phyloP scores from a whole-genome alignment of 192 early-diverging fungal genomes.

The Backusella tuberculispora region DNA sequence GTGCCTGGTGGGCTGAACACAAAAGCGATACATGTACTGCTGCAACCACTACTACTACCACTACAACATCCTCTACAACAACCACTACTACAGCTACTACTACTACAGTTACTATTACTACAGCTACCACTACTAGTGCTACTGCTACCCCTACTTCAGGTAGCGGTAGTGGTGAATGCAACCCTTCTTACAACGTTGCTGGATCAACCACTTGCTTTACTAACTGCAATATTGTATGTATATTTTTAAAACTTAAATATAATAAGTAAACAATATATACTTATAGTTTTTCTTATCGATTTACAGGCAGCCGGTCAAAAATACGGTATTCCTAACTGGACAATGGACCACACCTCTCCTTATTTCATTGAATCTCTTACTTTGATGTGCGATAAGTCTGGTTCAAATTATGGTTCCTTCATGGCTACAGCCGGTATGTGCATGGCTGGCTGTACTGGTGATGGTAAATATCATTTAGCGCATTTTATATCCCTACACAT shows the following conservation, averaged over 20 bases:
- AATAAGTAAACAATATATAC: background rate
- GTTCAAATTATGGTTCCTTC: conserved; percentile 1
- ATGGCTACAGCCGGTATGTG: conserved; percentile 15
- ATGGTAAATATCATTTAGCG: background rate
- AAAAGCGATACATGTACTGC: background rate
- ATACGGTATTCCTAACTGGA: background rate
- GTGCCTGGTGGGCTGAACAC: conserved; percentile 13
- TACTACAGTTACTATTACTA: background rate
- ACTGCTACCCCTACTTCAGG: background rate
- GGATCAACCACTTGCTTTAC: background rate
- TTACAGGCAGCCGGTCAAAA: conserved; percentile 1
- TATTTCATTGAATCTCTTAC: background rate
- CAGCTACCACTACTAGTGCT: background rate
- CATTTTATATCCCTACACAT: too few relatives aligned
- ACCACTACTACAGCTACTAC: background rate
- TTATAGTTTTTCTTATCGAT: background rate
- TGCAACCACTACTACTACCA: background rate
- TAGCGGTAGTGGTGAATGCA: background rate
- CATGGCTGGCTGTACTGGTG: conserved; percentile 1
- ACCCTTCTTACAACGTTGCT: conserved; percentile 10
- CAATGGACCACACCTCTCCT: background rate
- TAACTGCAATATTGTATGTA: conserved; percentile 10
- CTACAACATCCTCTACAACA: background rate
- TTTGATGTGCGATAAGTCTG: background rate
- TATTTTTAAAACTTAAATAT: background rate